Base-by-base conservation (phyloP, 169 alveolate genomes). In the Eimeria falciformis region DNA sequence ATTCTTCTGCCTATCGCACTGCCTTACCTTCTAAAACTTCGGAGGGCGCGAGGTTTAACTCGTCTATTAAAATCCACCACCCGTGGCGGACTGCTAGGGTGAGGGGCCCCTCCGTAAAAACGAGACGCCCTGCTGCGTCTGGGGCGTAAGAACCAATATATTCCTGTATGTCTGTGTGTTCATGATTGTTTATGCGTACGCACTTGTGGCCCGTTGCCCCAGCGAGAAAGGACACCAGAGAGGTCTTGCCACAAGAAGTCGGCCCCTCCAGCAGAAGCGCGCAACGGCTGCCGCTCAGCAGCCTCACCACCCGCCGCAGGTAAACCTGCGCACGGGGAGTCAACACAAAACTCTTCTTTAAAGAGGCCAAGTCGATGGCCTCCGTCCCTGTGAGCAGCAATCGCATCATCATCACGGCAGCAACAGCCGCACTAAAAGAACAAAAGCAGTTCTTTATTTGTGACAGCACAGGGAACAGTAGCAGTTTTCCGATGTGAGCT, bases 201-300 rank as follows among this genome's bases (percentile, higher is more conserved):
- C 98, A 98, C 90, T 96, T 97, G 94, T 99, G 99, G 5, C 98
- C 99, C 21, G 99, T 97, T 7, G 98, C 94, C 40, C 95, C 96
- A 0, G 99, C 98, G 69, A 99, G 94, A 95, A 97, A 99, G 68
- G 97, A 96, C 12, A 99, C 99, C 84, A 99, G 93, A 11, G 99
- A 97, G 14, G 99, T 99, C 94, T 99, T 99, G 23, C 99, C 99
- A 4, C 99, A 98, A 11, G 99, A 98, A 21, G 99, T 99, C 2
- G 99, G 99, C 1, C 99, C 99, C 94, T 99, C 99, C 87, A 99
- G 96, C 85, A 99, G 96, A 25, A 99, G 97, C 5, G 99, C 99
- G 62, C 98, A 98, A 43, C 98, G 96, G 65, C 98, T 95, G 3
- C 99, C 99, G 87, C 98, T 96, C 89, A 98, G 91, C 69, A 98